Percentiles rank a stretch among this genome's conserved stretches.
phyloP scores from a whole-genome alignment of 2,329 filamentous ascomycete genomes.

The Pseudopyricularia javanii region DNA sequence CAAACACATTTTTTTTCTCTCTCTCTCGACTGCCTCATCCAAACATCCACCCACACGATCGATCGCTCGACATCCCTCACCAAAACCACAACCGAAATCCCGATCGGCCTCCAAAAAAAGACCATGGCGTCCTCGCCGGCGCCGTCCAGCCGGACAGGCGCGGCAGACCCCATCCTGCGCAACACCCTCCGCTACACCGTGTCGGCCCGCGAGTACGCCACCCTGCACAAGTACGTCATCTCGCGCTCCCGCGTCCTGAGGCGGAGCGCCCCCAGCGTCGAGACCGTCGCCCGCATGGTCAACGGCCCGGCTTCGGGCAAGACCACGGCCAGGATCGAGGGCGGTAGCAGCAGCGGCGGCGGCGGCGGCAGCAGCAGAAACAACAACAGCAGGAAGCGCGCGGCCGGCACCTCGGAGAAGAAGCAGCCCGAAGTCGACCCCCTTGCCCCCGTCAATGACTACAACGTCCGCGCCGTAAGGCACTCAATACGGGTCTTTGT shows the following conservation, averaged over 20 bases:
- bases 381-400: too few relatives aligned
- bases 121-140: slow-evolving; percentile 2
- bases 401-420: slow-evolving; percentile 4
- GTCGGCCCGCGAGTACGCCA: slow-evolving; percentile 71
- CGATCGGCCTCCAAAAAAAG: background rate
- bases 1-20: too few relatives aligned
- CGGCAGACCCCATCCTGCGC: slow-evolving; percentile 59
- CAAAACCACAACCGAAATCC: background rate
- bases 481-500: slow-evolving; percentile 61
- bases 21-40: too few relatives aligned
- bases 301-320: slow-evolving; percentile 18
- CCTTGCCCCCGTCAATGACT: slow-evolving; percentile 40
- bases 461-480: slow-evolving; percentile 57
- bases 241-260: slow-evolving; percentile 53
- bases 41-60: too few relatives aligned
- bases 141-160: slow-evolving; percentile 7
- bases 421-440: slow-evolving; percentile 5
- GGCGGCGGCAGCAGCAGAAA: background rate
- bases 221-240: slow-evolving; percentile 71
- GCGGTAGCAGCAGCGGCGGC: background rate
- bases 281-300: slow-evolving; percentile 42
- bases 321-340: slow-evolving; percentile 15
- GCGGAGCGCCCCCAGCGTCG: slow-evolving; percentile 41
- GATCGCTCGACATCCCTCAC: too few relatives aligned
- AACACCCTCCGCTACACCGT: slow-evolving; percentile 83